These are phyloP conservation scores for Ophiocordyceps robertsii DNA, from an alignment of 2,329 filamentous ascomycete species.

Conservation along the genomic window DNA sequence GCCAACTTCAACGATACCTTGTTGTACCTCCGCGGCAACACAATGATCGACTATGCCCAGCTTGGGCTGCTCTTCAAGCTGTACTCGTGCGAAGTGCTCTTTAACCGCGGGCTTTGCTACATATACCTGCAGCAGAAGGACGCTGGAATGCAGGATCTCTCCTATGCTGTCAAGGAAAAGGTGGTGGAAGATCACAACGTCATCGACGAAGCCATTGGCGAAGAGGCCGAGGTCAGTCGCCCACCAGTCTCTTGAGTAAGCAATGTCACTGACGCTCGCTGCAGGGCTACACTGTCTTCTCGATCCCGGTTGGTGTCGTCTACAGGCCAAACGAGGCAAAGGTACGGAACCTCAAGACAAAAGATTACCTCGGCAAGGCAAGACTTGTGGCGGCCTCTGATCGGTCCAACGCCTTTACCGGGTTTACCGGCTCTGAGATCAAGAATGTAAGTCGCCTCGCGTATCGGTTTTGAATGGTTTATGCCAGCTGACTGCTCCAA, in stretches of 20 bases:
- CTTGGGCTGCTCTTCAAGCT: slow-evolving; percentile 90
- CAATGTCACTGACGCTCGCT: not conserved
- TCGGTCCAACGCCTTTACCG: slow-evolving; percentile 65
- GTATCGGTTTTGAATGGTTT: slow-evolving; percentile 1
- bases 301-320: slow-evolving; percentile 87
- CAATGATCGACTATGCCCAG: slow-evolving; percentile 96
- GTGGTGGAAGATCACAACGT: slow-evolving; percentile 93
- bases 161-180: slow-evolving; percentile 88
- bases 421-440: slow-evolving; percentile 66
- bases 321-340: slow-evolving; percentile 96
- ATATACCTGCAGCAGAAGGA: slow-evolving; percentile 92
- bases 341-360: slow-evolving; percentile 94
- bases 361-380: slow-evolving; percentile 96
- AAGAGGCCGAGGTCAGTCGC: slow-evolving; percentile 68
- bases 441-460: slow-evolving; percentile 47
- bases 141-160: slow-evolving; percentile 78
- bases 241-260: not conserved
- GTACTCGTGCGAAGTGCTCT: slow-evolving; percentile 93
- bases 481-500: slow-evolving; percentile 5
- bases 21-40: slow-evolving; percentile 87
- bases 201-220: slow-evolving; percentile 90
- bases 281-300: slow-evolving; percentile 95
- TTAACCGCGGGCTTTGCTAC: slow-evolving; percentile 94
- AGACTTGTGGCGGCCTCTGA: slow-evolving; percentile 81
- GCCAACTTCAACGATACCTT: slow-evolving; percentile 98